Conservation (phyloP, 352 stramenopile species). For the Phytophthora pinifolia region DNA sequence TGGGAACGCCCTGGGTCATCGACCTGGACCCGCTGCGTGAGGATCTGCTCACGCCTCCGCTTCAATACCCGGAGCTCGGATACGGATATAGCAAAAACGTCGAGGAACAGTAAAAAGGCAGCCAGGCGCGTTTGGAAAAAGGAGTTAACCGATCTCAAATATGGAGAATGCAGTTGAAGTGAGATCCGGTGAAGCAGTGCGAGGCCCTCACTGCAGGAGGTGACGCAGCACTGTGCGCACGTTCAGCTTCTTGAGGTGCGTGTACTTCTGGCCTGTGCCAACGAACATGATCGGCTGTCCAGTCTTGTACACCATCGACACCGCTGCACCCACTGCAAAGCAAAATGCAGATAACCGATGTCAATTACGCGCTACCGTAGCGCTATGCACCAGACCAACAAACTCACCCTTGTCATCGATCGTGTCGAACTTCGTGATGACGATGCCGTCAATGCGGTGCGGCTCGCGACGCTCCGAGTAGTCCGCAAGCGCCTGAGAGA, state of each 20-base stretch:
- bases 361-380: too few species aligned
- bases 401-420: constrained; percentile 96
- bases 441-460: constrained; percentile 97
- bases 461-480: constrained; percentile 83
- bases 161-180: constrained; percentile 21
- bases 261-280: constrained; percentile 99
- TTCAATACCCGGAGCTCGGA: constrained; percentile 60
- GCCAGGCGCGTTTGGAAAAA: too few species aligned
- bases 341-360: constrained; percentile 6
- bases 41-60: constrained; percentile 32
- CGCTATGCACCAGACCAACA: too few species aligned
- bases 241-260: constrained; percentile 98
- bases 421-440: constrained; percentile 99
- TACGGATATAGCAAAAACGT: constrained; percentile 49
- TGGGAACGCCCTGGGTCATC: constrained; percentile 43
- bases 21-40: constrained; percentile 39
- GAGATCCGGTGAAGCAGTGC: constrained; percentile 4
- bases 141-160: constrained; percentile 15
- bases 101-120: constrained; percentile 16
- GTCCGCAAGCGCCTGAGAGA: constrained; percentile 80
- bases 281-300: constrained; percentile 99
- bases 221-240: constrained; percentile 95
- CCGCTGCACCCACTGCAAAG: constrained; percentile 94
- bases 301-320: constrained; percentile 99
- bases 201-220: constrained; percentile 85